Base-by-base conservation (phyloP, 2,329 filamentous ascomycete species). In the Leptographium wingfieldii region DNA sequence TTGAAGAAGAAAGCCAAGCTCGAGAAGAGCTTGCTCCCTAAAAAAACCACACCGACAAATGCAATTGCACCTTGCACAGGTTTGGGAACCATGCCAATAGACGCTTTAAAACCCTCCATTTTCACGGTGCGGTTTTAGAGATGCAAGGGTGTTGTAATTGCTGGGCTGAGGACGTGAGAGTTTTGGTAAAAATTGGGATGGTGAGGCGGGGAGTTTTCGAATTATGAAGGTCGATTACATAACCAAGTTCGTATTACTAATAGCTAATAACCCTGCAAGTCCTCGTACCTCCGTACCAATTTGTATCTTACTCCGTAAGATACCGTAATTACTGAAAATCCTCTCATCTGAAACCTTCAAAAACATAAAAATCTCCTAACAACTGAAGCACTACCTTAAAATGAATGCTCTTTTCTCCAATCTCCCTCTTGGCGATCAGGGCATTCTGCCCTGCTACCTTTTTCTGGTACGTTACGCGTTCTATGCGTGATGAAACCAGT, bases 1-100 rank as follows among this genome's bases (percentile, higher is more conserved):
- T 83, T 86, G 61, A 88, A 70, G 55, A 90, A 66, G 48, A 90
- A 78, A 63, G 78, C 77, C 58, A 84, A 65, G 66, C 83, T 83
- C 68, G 78, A 82, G 60, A 85, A 67, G 25, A 81, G 69, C 69
- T 83, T 83, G 63, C 72, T 76, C 62, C 75, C 76, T 54, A 88
- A 65, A 65, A 78, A 82, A 55, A 87, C 70, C 59, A 80, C 80
- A 56, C 87, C 87, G 57, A 85, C 64, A 43, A 73, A 77, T 56
- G 78, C 77, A 55, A 83, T 69, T 3, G 46, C 55, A 5, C 75
- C 74, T 63, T 77, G 74, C 19, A 75, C 71, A 35, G 71, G 66
- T 64, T 74, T 74, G 40, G 80, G 80, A 40, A 81, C 66, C 11
- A 69, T 65, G 35, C 62, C 69, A 64, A 76, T 65, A n/a, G 69